A percentile compares a stretch with the other conserved stretches of the same genome.
These are phyloP conservation scores for Penicillium tannophilum DNA, from an alignment of 495 filamentous ascomycete species.

Conservation along the genomic window DNA sequence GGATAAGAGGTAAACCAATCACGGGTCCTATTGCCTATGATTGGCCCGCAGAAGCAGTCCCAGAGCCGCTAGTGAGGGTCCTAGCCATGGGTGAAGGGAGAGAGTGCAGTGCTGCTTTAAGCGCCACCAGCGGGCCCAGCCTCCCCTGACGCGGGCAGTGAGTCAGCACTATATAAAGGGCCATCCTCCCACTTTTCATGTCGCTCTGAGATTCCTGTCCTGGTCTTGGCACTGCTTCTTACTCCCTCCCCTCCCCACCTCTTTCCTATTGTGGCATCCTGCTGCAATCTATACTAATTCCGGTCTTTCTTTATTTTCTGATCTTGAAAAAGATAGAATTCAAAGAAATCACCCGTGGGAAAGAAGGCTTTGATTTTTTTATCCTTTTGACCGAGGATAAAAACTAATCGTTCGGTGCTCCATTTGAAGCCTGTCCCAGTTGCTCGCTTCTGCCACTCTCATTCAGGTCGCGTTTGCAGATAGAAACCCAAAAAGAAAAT, in stretches of 20 bases:
- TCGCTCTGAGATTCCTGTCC: constrained; percentile 38
- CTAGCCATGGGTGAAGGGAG: constrained; percentile 39
- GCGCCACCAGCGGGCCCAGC: constrained; percentile 45
- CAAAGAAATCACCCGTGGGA: constrained; percentile 9
- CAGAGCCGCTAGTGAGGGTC: constrained; percentile 30
- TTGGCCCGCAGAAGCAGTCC: constrained; percentile 15
- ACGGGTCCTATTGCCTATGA: too few species aligned
- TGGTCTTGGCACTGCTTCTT: constrained; percentile 52
- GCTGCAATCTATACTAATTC: constrained; percentile 23
- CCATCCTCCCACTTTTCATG: constrained; percentile 46
- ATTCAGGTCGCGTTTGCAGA: constrained; percentile 35
- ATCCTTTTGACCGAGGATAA: constrained; percentile 21
- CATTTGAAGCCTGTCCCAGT: constrained; percentile 30
- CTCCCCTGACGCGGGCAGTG: constrained; percentile 42
- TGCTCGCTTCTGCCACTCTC: constrained; percentile 26
- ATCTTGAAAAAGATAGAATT: constrained; percentile 13
- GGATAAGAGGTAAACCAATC: constrained; percentile 16
- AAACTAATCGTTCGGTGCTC: background rate
- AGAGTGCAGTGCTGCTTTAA: constrained; percentile 43
- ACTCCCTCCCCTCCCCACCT: constrained; percentile 27
- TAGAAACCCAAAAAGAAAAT: constrained; percentile 29
- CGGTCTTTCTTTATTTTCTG: constrained; percentile 16
- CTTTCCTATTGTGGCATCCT: constrained; percentile 16
- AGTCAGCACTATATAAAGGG: constrained; percentile 52
- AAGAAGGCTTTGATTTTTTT: constrained; percentile 20